phyloP scores from a whole-genome alignment of 805 yeast species.

The Cyberlindnera euphorbiiphila region DNA sequence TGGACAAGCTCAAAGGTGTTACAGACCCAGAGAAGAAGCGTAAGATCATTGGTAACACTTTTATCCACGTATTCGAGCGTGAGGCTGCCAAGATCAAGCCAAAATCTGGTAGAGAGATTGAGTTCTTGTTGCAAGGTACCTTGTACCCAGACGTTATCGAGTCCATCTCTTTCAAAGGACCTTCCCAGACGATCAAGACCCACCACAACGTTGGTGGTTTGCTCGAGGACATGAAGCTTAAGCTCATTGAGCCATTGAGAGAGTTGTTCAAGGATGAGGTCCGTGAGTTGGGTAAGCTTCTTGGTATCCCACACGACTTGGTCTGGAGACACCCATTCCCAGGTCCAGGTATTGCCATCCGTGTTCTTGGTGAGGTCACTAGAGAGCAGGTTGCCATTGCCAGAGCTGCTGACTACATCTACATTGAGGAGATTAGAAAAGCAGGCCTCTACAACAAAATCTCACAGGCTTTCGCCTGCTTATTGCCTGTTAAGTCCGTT shows the following conservation, averaged over 20 bases:
- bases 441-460: constrained; percentile 92
- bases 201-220: constrained; percentile 99
- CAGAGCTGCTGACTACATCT: constrained; percentile 93
- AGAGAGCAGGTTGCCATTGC: constrained; percentile 92
- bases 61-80: constrained; percentile 93
- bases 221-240: constrained; percentile 96
- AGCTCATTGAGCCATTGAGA: constrained; percentile 96
- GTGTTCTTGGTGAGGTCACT: constrained; percentile 96
- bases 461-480: constrained; percentile 96
- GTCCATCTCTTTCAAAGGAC: constrained; percentile 98
- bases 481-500: constrained; percentile 95
- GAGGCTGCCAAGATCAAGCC: constrained; percentile 93
- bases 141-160: constrained; percentile 98
- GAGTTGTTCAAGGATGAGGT: constrained; percentile 99
- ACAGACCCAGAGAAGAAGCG: constrained; percentile 99
- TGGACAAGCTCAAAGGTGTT: constrained; percentile 82
- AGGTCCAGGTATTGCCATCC: constrained; percentile 99
- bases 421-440: constrained; percentile 90
- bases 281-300: constrained; percentile 87
- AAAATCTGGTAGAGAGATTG: constrained; percentile 83
- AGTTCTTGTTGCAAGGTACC: constrained; percentile 94
- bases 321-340: constrained; percentile 99
- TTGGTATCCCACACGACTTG: constrained; percentile 93
- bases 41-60: constrained; percentile 97
- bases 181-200: constrained; percentile 98